These are phyloP conservation scores for Hirschfeldia incana DNA, from an alignment of 345 rosid species.

Conservation along the genomic window DNA sequence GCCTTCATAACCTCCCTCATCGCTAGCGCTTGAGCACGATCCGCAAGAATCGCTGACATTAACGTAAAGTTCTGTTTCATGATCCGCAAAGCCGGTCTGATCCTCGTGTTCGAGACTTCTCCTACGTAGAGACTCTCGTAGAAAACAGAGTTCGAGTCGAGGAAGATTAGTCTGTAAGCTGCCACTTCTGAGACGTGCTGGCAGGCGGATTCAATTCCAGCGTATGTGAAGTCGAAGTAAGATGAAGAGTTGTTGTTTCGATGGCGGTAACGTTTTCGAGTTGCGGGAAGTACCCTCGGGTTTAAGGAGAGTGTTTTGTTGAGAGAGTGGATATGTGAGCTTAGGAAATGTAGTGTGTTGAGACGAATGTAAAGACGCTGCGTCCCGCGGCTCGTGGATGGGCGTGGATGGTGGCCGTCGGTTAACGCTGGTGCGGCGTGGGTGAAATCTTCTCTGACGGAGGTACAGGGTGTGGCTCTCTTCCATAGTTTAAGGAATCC, in stretches of 20 bases:
- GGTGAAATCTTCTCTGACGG: constrained; percentile 36
- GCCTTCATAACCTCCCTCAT: constrained; percentile 81
- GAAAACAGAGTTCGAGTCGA: constrained; percentile 66
- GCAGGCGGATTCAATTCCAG: constrained; percentile 72
- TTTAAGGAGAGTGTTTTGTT: constrained; percentile 73
- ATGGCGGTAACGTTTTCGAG: constrained; percentile 44
- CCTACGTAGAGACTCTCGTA: constrained; percentile 72
- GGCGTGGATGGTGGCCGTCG: constrained; percentile 71
- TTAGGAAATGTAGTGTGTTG: constrained; percentile 76
- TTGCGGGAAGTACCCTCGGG: constrained; percentile 52
- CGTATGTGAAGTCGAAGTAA: constrained; percentile 58
- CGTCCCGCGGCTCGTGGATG: constrained; percentile 89
- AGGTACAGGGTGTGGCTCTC: constrained; percentile 67
- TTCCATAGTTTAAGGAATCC: constrained; percentile 70
- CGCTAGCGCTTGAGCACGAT: constrained; percentile 71
- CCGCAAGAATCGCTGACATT: constrained; percentile 65
- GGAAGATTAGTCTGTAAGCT: constrained; percentile 73
- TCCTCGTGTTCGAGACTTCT: constrained; percentile 60
- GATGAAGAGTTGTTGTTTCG: constrained; percentile 42
- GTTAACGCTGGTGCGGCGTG: neutral
- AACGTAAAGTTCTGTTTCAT: constrained; percentile 80
- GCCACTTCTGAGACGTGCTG: constrained; percentile 89
- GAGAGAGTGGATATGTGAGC: constrained; percentile 73
- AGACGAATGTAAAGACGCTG: constrained; percentile 87
- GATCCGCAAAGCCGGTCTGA: constrained; percentile 57